These are phyloP conservation scores for Colletotrichum tropicicola DNA, from an alignment of 2,329 filamentous ascomycete genomes.

Conservation along the genomic window DNA sequence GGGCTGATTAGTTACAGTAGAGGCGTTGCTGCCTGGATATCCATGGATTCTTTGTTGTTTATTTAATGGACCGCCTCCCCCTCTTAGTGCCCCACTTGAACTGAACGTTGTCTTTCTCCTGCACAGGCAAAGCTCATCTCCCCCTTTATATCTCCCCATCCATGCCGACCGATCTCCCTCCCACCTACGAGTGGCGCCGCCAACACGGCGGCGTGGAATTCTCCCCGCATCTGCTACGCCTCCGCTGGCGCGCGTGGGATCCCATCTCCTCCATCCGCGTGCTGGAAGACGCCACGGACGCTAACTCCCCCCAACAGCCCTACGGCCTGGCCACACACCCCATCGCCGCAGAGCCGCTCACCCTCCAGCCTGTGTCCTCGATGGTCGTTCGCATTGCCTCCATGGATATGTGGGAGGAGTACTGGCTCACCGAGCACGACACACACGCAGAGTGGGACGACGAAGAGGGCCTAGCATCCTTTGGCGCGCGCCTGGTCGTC, in stretches of 20 bases:
- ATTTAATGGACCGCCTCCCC: neutral
- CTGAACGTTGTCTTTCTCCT: neutral
- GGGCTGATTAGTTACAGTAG: no score
- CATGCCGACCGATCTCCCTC: neutral
- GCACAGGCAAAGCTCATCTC: neutral
- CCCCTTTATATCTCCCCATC: neutral
- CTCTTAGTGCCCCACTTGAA: neutral
- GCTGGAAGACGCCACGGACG: neutral
- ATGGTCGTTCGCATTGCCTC: neutral
- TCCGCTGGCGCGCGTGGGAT: neutral
- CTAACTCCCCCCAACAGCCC: neutral
- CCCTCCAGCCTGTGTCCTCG: neutral
- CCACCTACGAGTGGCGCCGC: neutral
- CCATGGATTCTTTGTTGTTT: no score
- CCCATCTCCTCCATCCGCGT: neutral
- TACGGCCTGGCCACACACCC: neutral
- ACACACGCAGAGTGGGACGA: neutral
- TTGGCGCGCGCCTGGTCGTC: neutral
- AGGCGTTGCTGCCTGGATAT: no score
- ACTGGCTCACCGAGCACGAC: neutral
- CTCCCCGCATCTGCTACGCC: slow-evolving; percentile 1
- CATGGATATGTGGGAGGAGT: neutral
- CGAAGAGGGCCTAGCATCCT: neutral
- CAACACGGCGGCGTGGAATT: neutral
- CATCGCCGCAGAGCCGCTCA: slow-evolving; percentile 2